A percentile compares a stretch with the other conserved stretches of the same genome.
Conservation (phyloP, 2,329 filamentous ascomycete species). For the Podosphaera aphanis region DNA sequence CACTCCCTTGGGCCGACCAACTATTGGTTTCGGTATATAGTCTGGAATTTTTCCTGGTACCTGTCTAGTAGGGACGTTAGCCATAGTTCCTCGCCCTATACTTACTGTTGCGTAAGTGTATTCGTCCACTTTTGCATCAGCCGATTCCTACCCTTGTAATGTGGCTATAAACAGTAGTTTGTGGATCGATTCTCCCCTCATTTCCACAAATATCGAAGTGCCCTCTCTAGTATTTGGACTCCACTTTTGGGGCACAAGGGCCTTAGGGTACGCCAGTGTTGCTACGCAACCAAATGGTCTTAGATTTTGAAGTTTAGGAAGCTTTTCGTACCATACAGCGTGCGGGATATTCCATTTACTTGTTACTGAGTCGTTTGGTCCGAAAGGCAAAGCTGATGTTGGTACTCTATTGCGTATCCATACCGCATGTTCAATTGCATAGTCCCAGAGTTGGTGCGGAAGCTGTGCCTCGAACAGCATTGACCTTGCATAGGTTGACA, state of each 20-base stretch:
- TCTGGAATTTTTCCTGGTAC: neutral
- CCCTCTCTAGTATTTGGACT: neutral
- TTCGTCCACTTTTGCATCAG: neutral
- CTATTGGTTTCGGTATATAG: neutral
- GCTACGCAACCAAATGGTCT: neutral
- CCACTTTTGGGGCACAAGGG: neutral
- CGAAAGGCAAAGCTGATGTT: neutral
- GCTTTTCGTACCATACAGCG: neutral
- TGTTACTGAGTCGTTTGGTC: neutral
- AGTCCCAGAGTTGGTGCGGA: neutral
- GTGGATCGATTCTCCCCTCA: neutral
- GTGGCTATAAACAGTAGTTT: neutral
- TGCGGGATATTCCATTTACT: neutral
- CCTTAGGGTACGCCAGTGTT: neutral
- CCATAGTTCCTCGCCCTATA: too few relatives aligned
- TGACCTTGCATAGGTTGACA: neutral
- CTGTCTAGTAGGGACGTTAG: neutral
- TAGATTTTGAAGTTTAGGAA: neutral
- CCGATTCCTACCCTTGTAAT: neutral
- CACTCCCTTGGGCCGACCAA: neutral
- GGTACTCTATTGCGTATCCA: neutral
- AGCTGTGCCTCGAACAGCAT: neutral
- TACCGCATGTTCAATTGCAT: neutral
- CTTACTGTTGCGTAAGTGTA: neutral
- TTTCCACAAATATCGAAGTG: neutral